These are phyloP conservation scores for Fusarium sp. DNA, from an alignment of 2,329 filamentous ascomycete genomes.

Conservation along the genomic window DNA sequence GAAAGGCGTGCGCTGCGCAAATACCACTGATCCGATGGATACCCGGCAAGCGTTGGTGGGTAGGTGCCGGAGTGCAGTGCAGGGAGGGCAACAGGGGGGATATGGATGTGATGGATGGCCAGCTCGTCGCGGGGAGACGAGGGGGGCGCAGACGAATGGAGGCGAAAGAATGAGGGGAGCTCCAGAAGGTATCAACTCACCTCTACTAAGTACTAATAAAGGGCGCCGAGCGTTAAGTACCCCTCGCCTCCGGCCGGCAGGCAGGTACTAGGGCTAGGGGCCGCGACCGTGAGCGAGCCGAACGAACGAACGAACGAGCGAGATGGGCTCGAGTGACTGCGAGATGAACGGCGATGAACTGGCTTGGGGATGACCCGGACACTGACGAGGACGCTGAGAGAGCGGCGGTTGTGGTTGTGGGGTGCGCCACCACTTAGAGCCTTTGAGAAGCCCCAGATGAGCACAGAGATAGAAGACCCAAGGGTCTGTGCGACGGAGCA, in stretches of 20 bases:
- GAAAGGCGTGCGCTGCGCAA: conserved; percentile 1
- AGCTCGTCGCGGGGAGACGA: background rate
- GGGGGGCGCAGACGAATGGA: background rate
- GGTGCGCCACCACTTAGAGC: conserved; percentile 37
- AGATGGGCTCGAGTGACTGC: background rate
- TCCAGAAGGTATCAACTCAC: background rate
- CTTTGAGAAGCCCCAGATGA: conserved; percentile 32
- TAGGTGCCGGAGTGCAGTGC: conserved; percentile 5
- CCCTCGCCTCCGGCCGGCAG: background rate
- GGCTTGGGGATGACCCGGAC: conserved; percentile 3
- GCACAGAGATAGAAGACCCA: conserved; percentile 14
- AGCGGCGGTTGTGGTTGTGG: conserved; percentile 26
- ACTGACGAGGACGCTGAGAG: conserved; percentile 28
- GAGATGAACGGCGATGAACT: background rate
- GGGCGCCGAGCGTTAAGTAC: background rate
- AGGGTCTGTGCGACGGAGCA: conserved; percentile 41
- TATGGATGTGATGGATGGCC: background rate
- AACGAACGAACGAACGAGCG: background rate
- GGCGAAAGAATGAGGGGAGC: background rate
- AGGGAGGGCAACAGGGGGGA: background rate
- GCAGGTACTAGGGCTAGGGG: conserved; percentile 2
- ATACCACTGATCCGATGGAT: conserved; percentile 15
- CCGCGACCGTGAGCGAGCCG: background rate
- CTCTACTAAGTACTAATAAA: background rate
- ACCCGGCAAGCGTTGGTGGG: background rate